Conservation (phyloP, 352 stramenopile species). For the Pseudoperonospora humuli region DNA sequence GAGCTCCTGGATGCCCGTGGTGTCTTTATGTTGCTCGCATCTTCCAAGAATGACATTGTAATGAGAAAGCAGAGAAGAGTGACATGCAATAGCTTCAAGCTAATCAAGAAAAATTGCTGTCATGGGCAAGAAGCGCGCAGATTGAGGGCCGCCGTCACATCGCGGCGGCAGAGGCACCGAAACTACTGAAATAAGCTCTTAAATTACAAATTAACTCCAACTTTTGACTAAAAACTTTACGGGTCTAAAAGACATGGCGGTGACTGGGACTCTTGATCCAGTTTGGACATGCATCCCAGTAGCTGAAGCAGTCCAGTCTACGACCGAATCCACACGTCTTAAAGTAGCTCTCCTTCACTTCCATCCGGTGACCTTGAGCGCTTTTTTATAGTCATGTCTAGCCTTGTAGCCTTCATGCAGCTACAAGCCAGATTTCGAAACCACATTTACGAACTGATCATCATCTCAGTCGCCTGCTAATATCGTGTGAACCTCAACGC, state of each 20-base stretch:
- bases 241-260: too few species aligned
- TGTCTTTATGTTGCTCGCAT: too few species aligned
- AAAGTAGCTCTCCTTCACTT: constrained; percentile 15
- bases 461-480: constrained; percentile 6
- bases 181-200: constrained; percentile 5
- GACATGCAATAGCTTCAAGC: too few species aligned
- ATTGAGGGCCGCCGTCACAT: constrained; percentile 12
- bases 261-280: not conserved
- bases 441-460: not conserved
- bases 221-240: too few species aligned
- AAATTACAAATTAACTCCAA: constrained; percentile 27
- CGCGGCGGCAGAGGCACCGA: constrained; percentile 5
- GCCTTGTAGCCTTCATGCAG: constrained; percentile 11
- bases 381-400: constrained; percentile 5
- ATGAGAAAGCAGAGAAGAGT: too few species aligned
- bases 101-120: not conserved
- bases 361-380: constrained; percentile 19
- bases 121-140: constrained; percentile 28
- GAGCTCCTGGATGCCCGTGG: constrained; percentile 1
- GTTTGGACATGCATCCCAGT: not conserved
- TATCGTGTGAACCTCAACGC: not conserved
- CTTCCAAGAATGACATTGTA: too few species aligned
- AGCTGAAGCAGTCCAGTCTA: constrained; percentile 3
- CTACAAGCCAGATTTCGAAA: constrained; percentile 3
- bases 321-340: not conserved